phyloP scores from a whole-genome alignment of 2,329 filamentous ascomycete species.

The Phaeosphaeria sp. region DNA sequence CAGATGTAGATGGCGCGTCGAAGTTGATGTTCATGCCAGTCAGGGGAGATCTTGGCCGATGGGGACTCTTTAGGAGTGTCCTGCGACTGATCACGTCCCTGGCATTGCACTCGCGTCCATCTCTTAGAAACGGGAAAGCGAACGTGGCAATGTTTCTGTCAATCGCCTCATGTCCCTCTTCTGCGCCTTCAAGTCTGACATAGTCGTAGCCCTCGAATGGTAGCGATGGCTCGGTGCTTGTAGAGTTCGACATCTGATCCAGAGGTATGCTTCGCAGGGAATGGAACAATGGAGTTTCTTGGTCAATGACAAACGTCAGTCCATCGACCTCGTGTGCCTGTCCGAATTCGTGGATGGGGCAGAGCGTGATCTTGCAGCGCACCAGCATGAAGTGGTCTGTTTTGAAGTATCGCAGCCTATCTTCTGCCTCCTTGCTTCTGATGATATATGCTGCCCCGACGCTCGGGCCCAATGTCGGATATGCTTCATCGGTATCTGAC shows the following conservation, averaged over 20 bases:
- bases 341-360: not conserved
- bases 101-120: not conserved
- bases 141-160: not conserved
- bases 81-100: not conserved
- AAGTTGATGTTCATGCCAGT: not conserved
- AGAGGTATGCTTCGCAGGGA: not conserved
- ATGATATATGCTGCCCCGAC: constrained; percentile 7
- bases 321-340: constrained; percentile 3
- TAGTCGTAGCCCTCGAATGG: not conserved
- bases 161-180: not conserved
- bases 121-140: not conserved
- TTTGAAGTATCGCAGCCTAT: constrained; percentile 6
- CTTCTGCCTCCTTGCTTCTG: constrained; percentile 1
- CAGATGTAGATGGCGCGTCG: not conserved
- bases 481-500: not conserved
- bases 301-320: constrained; percentile 1
- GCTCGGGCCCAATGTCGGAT: not conserved
- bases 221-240: not conserved
- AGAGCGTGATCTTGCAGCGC: constrained; percentile 7
- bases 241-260: not conserved
- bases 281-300: not conserved
- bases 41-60: not conserved
- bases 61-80: not conserved
- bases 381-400: constrained; percentile 2
- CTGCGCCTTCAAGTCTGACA: not conserved